Evolutionary conservation across 2,329 filamentous ascomycete genomes (phyloP), one percentile per base, ranked within the genome.

Genomic region (Colletotrichum sansevieriae): DNA sequence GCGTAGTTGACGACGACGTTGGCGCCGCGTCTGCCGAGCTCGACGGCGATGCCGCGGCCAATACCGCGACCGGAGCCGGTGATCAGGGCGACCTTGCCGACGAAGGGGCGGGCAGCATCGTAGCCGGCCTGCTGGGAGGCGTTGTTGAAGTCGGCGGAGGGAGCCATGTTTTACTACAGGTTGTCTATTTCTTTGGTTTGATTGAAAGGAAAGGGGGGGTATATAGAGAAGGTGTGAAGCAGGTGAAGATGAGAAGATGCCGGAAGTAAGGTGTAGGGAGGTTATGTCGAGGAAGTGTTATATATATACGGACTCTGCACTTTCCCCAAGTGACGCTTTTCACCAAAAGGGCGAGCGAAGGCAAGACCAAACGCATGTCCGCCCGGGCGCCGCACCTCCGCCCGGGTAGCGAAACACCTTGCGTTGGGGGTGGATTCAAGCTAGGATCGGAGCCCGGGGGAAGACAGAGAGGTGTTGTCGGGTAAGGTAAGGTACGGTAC

Each of bases 1-100:
- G 84, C 81, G 78, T 92, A 92, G 83, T 92, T 92, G 76, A 93
- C 85, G 29, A 92, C 83, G 60, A 92, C 83, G 63, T 83, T 87
- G 74, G 87, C 87, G 46, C 90, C 90, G 71, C 89, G 88, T 76
- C 85, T 84, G 76, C 86, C 90, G 46, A 92, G 88, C 79, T 91
- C 89, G 62, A 91, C 83, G 71, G 90, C 90, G 61, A 90, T 90
- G 61, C 89, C 89, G 60, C 83, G 81, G 44, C 90, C 90, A 74
- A 92, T 92, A 65, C 90, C 90, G 41, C 89, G 88, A 60, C 89
- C 88, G 56, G 87, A 81, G 46, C 87, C 90, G 15, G 90, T 92
- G 77, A 92, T 83, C 71, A 92, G 83, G 65, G 89, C 84, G 25
- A 87, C 82, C 76, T 86, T 87, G 72, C 83, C 83, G 44, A 80